Evolutionary conservation across 176 grass and related monocot species (phyloP), one percentile per base, ranked within the genome.

Genomic region (Neostapfia colusana): DNA sequence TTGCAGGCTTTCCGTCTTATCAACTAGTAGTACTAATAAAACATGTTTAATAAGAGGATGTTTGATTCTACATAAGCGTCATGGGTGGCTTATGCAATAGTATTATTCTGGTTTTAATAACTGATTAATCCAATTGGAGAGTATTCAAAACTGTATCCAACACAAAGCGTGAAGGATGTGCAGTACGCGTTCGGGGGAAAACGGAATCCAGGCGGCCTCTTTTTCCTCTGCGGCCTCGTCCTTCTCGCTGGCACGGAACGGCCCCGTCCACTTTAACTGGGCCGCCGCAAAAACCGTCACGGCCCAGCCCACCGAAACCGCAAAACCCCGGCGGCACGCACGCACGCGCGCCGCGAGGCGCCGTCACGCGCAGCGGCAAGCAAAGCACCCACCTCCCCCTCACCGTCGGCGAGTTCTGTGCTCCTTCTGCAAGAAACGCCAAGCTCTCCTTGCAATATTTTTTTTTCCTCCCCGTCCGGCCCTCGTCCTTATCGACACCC

Each of bases 351-450:
- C 23, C 67, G 43, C 67, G 42, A 23, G 67, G 41, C 5, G 68
- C 16, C 20, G 46, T 54, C 69, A 71, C 68, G 68, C 68, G 68
- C 68, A 18, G 28, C 45, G 69, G 48, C 68, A n/a, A 21, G 41
- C 66, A 26, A n/a, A n/a, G n/a, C n/a, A n/a, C n/a, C 40, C 21
- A 41, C 14, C 67, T 6, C 31, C 27, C 7, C 13, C 41, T 43
- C 8, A 11, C n/a, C 57, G 57, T 76, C 25, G 73, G 73, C 73
- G 73, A 62, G 39, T 42, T 18, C 42, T 6, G 39, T 23, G 56
- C 71, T 58, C 59, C 53, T 55, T 53, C 72, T 55, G 39, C 73
- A 75, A 75, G 56, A 75, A 75, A 75, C 56, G n/a, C 43, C 44
- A 27, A 28, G 28, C 35, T 46, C 16, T 46, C 26, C 43, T 20